A percentile compares a stretch with the other conserved stretches of the same genome.
Conservation (phyloP, 2,329 filamentous ascomycete genomes). For the Gyromitra esculenta region DNA sequence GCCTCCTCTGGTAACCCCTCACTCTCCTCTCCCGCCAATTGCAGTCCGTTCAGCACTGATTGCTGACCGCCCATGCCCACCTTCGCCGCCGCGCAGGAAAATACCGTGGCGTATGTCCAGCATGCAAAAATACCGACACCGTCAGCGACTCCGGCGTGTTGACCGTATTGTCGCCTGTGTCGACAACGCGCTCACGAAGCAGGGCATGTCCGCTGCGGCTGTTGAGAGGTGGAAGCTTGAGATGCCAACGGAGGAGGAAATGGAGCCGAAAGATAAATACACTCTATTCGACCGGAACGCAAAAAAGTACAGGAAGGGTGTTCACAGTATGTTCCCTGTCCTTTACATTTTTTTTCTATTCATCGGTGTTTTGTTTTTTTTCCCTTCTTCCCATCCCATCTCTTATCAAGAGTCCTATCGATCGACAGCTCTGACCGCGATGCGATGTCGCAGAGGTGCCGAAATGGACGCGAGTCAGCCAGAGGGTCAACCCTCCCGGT, state of each 20-base stretch:
- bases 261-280: conserved; percentile 97
- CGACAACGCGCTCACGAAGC: conserved; percentile 77
- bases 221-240: conserved; percentile 91
- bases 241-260: conserved; percentile 95
- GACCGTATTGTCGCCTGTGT: conserved; percentile 87
- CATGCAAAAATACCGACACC: conserved; percentile 88
- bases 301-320: conserved; percentile 94
- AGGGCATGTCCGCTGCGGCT: conserved; percentile 75
- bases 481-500: conserved; percentile 91
- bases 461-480: conserved; percentile 95
- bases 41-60: conserved; percentile 43
- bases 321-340: conserved; percentile 83
- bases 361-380: background rate
- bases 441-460: conserved; percentile 70
- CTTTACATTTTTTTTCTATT: conserved; percentile 15
- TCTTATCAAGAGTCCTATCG: background rate
- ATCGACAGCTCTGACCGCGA: conserved; percentile 38
- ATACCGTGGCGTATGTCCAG: conserved; percentile 93
- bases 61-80: conserved; percentile 42
- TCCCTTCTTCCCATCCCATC: background rate
- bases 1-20: conserved; percentile 77
- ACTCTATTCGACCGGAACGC: conserved; percentile 97
- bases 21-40: background rate
- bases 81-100: conserved; percentile 70
- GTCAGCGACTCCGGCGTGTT: conserved; percentile 82